A percentile compares a stretch with the other conserved stretches of the same genome.
These are phyloP conservation scores for Globisporangium perplexum DNA, from an alignment of 352 stramenopile genomes.

Conservation along the genomic window DNA sequence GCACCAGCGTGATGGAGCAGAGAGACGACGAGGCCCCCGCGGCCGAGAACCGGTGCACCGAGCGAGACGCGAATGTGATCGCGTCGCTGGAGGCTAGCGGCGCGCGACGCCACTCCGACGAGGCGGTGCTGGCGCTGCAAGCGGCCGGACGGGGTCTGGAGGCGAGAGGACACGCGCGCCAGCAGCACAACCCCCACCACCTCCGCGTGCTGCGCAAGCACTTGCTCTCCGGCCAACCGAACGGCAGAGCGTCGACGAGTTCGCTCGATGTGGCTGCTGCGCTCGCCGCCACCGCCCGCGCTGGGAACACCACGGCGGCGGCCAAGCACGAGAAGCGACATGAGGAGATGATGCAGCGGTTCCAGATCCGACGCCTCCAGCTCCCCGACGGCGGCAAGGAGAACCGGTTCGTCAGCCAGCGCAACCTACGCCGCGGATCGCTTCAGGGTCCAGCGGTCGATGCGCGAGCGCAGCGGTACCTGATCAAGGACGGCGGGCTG, in stretches of 20 bases:
- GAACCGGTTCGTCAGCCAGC: neutral
- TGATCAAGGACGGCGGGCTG: neutral
- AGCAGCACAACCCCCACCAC: neutral
- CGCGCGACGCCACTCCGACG: neutral
- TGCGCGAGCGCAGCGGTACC: neutral
- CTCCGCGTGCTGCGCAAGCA: conserved; percentile 2
- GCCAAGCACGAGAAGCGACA: conserved; percentile 17
- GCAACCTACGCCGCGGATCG: neutral
- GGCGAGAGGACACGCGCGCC: neutral
- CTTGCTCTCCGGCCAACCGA: neutral
- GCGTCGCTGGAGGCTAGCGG: neutral
- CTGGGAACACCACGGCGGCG: neutral
- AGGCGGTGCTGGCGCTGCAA: neutral
- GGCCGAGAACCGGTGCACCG: neutral
- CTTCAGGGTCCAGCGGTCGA: neutral
- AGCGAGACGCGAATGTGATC: neutral
- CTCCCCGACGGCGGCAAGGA: neutral
- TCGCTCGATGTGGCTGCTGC: neutral
- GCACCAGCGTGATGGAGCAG: too few relatives aligned
- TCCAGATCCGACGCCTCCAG: conserved; percentile 7
- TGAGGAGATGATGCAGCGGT: conserved; percentile 7
- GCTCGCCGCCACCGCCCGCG: neutral
- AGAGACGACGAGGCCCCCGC: too few relatives aligned
- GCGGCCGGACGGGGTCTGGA: neutral
- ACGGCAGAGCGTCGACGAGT: neutral